Evolutionary conservation across 371 early-diverging fungal species (phyloP), one percentile per base, ranked within the genome.

Genomic region (Mortierella sp.): DNA sequence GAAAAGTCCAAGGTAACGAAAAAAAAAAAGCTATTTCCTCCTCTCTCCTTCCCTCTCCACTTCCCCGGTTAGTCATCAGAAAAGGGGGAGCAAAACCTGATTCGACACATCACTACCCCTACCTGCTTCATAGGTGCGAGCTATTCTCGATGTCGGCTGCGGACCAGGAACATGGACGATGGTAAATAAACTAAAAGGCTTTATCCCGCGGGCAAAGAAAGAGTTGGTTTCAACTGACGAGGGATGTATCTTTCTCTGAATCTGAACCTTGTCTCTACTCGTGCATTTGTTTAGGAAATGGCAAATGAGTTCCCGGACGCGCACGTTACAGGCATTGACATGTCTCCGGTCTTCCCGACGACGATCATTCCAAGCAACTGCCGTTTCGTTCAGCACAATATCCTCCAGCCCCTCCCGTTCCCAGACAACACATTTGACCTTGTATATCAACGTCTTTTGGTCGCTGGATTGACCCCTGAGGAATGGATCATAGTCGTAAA

Each of bases 391-490:
- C 74, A 68, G 50, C 64, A 64, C 28, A 64, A 73, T 39, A 55
- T 73, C 49, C 51, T 63, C 13, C 38, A 67, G 2, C 64, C 48
- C 2, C 58, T 76, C n/a, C 80, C 80, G 0, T 86, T 83, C 58
- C 59, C 66, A 10, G 84, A 87, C 51, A 69, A 84, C 58, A 52
- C 73, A 12, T 89, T 91, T 68, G 89, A 91, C 67, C 83, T 84
- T 58, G 79, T 89, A 14, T 86, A 84, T 66, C 88, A 88, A 59
- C 83, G 89, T 2, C 82, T 85, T 24, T 70, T 89, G 7, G 69
- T 83, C 14, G 71, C 81, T 2, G 79, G 73, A 34, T 43, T 87
- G 38, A 81, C 82, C 12, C 71, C 69, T 28, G 72, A 80, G 7
- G 65, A 82, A 24, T 89, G 86, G 86, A 42, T 64, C 2, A 52